Percentiles rank a stretch among this genome's conserved stretches.
Evolutionary conservation across 2,329 filamentous ascomycete genomes (phyloP).

Genomic region (Incumbomyces delicatus): DNA sequence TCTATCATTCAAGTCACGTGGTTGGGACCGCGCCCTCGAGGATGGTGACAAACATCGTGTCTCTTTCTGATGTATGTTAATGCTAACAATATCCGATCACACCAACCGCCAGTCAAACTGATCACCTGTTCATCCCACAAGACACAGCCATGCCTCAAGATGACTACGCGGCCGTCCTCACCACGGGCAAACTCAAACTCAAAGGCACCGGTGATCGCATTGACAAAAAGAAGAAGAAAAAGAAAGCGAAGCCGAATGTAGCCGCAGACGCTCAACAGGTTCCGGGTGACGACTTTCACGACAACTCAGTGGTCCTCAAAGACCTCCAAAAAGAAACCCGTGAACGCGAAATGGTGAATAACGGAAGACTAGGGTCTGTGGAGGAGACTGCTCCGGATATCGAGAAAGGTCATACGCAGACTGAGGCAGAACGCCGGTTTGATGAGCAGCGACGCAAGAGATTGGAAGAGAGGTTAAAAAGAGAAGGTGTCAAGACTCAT

Average conservation of each 20-base stretch:
- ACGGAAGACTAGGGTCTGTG: constrained; percentile 15
- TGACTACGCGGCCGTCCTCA: constrained; percentile 5
- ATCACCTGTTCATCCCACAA: no score
- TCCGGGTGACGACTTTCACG: constrained; percentile 8
- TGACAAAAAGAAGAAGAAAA: constrained; percentile 43
- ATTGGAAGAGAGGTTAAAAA: constrained; percentile 69
- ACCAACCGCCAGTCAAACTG: no score
- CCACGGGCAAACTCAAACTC: constrained; percentile 63
- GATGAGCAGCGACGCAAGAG: constrained; percentile 74
- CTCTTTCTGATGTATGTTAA: no score
- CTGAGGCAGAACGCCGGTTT: constrained; percentile 70
- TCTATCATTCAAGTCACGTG: no score
- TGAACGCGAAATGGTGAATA: constrained; percentile 21
- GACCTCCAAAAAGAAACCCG: constrained; percentile 16
- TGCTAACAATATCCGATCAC: no score
- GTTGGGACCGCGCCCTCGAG: no score
- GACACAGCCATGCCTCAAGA: not conserved
- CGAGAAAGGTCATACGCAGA: constrained; percentile 49
- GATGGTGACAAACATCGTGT: no score
- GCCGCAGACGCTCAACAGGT: not conserved
- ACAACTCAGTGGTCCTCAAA: constrained; percentile 19
- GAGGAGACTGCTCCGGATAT: no score
- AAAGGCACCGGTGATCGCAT: constrained; percentile 56
- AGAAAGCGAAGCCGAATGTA: constrained; percentile 31
- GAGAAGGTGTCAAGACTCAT: constrained; percentile 87